Base-by-base conservation (phyloP, 1,284 basidiomycete species). In the Vanrija sp. region DNA sequence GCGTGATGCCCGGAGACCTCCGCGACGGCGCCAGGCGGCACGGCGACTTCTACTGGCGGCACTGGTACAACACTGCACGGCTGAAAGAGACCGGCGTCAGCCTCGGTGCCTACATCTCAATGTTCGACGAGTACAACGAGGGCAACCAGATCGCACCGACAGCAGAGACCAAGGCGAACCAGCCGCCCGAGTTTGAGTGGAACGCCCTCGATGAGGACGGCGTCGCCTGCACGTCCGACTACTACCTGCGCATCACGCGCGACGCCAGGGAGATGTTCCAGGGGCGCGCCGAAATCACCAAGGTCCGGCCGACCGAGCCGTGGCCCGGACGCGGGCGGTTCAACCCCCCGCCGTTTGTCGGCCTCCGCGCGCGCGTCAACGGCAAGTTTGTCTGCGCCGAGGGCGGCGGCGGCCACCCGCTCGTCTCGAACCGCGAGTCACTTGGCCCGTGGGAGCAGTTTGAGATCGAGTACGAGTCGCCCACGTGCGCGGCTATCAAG, bases 61-160 rank as follows among this genome's bases (percentile, higher is more conserved):
- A 59, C 54, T 51, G 43, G 22, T 50, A 53, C 58, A 59, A 59
- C 49, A 31, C 52, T 5, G 22, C 38, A 3, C 51, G 47, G 7
- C 54, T 56, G 2, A 46, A 48, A 6, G 24, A 35, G 10, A 36
- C 47, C 6, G 47, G 41, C 8, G 56, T 45, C 12, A 36, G 45
- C 7, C 35, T 53, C 4, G 47, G 47, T 41, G 43, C 43, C 23
- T 59, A 59, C 45, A 38, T 59, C 19, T 59, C 58, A 35, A 59
- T 59, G 58, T 59, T 53, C 19, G 58, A 59, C 51, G 58, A 59
- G 51, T 59, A 53, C 54, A 56, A 59, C 48, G 58, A 59, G 43
- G 54, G 54, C 23, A 51, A 59, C 51, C 58, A 59, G 25, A 59
- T 59, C 15, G 51, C 51, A 31, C 58, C 58, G 22, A 59, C 58